These are phyloP conservation scores for Saccharomycopsis fodiens DNA, from an alignment of 805 yeast species.

Conservation along the genomic window DNA sequence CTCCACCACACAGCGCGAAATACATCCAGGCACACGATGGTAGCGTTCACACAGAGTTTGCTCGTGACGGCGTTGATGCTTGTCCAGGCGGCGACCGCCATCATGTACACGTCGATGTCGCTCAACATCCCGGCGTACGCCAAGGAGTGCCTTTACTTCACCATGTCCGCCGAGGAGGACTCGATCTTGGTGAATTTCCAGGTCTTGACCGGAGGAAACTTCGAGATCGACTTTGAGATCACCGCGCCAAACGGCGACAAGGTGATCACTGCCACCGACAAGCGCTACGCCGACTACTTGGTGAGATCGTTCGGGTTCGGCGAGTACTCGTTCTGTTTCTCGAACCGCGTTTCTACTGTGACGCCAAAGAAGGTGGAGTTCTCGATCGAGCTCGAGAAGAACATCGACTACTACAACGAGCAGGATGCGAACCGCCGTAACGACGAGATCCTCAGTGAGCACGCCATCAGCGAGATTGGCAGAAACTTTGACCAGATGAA, in stretches of 20 bases:
- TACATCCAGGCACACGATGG: background rate
- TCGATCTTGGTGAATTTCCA: slow-evolving; percentile 23
- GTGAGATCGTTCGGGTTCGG: slow-evolving; percentile 51
- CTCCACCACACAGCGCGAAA: background rate
- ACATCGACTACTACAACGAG: slow-evolving; percentile 27
- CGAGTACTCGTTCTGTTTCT: slow-evolving; percentile 59
- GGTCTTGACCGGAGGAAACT: slow-evolving; percentile 60
- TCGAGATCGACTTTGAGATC: slow-evolving; percentile 58
- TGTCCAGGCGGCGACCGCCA: slow-evolving; percentile 12
- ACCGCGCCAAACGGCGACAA: slow-evolving; percentile 45
- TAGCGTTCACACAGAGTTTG: background rate
- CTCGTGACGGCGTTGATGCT: background rate
- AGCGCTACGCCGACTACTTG: slow-evolving; percentile 57
- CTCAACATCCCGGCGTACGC: slow-evolving; percentile 34
- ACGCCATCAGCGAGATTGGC: slow-evolving; percentile 50
- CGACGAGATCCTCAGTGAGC: slow-evolving; percentile 44
- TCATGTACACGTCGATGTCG: slow-evolving; percentile 30
- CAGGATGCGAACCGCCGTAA: slow-evolving; percentile 32
- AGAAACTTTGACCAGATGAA: slow-evolving; percentile 49
- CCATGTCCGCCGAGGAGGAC: slow-evolving; percentile 30
- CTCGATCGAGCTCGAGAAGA: slow-evolving; percentile 46
- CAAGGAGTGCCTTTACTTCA: slow-evolving; percentile 37
- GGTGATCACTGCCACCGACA: slow-evolving; percentile 44
- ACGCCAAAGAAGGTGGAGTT: slow-evolving; percentile 57
- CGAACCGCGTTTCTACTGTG: slow-evolving; percentile 56